A percentile compares a stretch with the other conserved stretches of the same genome.
Evolutionary conservation across 768 basidiomycete genomes (phyloP).

Genomic region (Hypholoma sublateritium): DNA sequence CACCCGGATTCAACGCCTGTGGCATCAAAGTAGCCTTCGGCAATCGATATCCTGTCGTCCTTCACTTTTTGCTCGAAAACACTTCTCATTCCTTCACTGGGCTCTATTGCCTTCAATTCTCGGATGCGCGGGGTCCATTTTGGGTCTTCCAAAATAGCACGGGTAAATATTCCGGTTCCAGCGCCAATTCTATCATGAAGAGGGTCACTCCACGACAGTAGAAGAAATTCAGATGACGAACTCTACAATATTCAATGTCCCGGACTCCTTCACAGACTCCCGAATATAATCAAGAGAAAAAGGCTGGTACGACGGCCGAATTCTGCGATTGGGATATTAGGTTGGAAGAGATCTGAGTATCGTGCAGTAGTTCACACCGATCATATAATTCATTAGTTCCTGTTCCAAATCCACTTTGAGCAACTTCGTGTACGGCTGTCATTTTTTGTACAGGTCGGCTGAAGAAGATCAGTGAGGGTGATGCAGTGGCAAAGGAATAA

Average conservation of each 20-base stretch:
- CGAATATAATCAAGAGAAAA: slow-evolving; percentile 63
- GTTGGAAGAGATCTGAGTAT: background rate
- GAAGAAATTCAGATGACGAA: slow-evolving; percentile 31
- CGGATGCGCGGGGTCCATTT: slow-evolving; percentile 51
- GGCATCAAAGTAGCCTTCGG: slow-evolving; percentile 69
- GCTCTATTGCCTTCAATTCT: slow-evolving; percentile 73
- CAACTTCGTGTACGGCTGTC: slow-evolving; percentile 53
- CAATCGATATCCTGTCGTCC: slow-evolving; percentile 51
- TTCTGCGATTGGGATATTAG: slow-evolving; percentile 39
- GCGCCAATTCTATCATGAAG: slow-evolving; percentile 62
- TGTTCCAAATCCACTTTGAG: slow-evolving; percentile 71
- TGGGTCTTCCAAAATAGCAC: slow-evolving; percentile 69
- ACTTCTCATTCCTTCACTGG: slow-evolving; percentile 83
- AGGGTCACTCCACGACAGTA: slow-evolving; percentile 1
- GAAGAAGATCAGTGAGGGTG: too few species aligned
- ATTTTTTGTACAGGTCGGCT: background rate
- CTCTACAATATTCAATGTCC: slow-evolving; percentile 68
- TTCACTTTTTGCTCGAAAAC: slow-evolving; percentile 57
- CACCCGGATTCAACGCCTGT: slow-evolving; percentile 62
- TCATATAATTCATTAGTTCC: slow-evolving; percentile 88
- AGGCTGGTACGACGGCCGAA: slow-evolving; percentile 80
- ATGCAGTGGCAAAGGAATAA: too few species aligned
- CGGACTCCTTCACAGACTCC: slow-evolving; percentile 33
- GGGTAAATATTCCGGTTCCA: slow-evolving; percentile 89
- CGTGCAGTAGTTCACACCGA: slow-evolving; percentile 37